Base-by-base conservation (phyloP, 2,329 filamentous ascomycete species). In the Pezicula radicicola region DNA sequence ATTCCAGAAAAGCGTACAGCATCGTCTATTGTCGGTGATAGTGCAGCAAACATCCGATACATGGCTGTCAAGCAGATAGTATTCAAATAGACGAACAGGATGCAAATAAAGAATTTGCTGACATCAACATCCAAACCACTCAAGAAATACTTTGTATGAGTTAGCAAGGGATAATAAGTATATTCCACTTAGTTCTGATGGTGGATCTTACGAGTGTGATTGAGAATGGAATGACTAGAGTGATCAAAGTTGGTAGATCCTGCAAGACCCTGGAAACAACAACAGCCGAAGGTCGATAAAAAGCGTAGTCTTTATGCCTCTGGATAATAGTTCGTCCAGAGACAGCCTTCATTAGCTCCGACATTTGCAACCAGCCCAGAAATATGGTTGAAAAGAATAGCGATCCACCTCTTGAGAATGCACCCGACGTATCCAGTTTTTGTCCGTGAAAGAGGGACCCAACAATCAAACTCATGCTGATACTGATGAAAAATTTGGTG, bases 401-500 rank as follows among this genome's bases (percentile, higher is more conserved):
- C 7, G 79, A 74, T 65, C 85, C 84, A 6, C 84, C 81, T 58
- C 84, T 75, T 5, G 77, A 72, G 66, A 88, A 88, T 12, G 83
- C 80, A 35, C 84, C 84, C 39, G 72, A 75, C 1, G 83, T 85
- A 60, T 80, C 74, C 5, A 77, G 61, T 0, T 80, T 71, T 63
- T 85, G 75, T 12, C 82, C 88, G 61, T 91, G 89, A 70, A 94
- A 94, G 16, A 94, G 75, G 2, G 86, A 89, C 2, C 88, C 87
- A 49, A 92, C 85, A 55, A 95, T 89, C 9, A 95, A 75, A 50
- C 71, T 80, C 66, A 89, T 89, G 52, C 85, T 79, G 52, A 93
- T 70, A 61, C 91, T 88, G 65, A 91, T 90, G 69, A 91, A 88
- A 53, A 88, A 78, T 59, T 93, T 94, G 39, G 88, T 93, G 67